Evolutionary conservation across 1,284 basidiomycete genomes (phyloP).

Genomic region (Violaceomyces palustris): DNA sequence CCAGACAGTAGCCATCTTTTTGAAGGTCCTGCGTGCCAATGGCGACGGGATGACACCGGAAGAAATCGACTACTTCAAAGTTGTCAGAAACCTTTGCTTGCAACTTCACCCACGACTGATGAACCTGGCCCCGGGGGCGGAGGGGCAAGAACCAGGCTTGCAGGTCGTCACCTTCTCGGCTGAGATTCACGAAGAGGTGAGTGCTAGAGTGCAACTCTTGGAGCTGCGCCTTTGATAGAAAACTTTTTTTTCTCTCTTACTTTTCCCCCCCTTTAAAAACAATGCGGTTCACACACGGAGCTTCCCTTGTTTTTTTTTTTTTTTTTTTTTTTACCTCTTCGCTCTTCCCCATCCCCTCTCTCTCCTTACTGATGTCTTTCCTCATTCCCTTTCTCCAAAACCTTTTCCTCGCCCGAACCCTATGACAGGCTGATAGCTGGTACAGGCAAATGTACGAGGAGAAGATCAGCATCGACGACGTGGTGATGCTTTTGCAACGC

Average conservation of each 20-base stretch:
- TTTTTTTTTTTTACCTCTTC: too few relatives aligned
- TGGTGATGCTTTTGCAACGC: conserved; percentile 78
- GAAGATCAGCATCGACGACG: conserved; percentile 82
- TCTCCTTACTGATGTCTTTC: too few relatives aligned
- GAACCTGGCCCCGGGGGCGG: conserved; percentile 76
- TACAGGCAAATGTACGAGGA: conserved; percentile 99
- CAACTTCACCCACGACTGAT: conserved; percentile 95
- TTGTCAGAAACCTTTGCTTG: conserved; percentile 86
- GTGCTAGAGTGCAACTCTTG: too few relatives aligned
- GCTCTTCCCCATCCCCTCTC: too few relatives aligned
- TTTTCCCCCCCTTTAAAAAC: too few relatives aligned
- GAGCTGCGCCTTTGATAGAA: neutral
- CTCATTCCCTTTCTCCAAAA: too few relatives aligned
- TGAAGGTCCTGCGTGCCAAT: conserved; percentile 47
- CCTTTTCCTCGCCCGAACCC: too few relatives aligned
- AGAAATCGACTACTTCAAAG: conserved; percentile 82
- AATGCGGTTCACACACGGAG: too few relatives aligned
- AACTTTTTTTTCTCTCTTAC: neutral
- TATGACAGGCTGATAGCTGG: conserved; percentile 76
- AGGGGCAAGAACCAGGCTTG: conserved; percentile 86
- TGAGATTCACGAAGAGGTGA: conserved; percentile 85
- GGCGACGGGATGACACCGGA: conserved; percentile 57
- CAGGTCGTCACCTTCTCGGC: conserved; percentile 78
- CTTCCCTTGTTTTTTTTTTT: too few relatives aligned
- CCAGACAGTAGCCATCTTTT: conserved; percentile 46